Base-by-base conservation (phyloP, 768 basidiomycete genomes). In the Myochromella boudieri region DNA sequence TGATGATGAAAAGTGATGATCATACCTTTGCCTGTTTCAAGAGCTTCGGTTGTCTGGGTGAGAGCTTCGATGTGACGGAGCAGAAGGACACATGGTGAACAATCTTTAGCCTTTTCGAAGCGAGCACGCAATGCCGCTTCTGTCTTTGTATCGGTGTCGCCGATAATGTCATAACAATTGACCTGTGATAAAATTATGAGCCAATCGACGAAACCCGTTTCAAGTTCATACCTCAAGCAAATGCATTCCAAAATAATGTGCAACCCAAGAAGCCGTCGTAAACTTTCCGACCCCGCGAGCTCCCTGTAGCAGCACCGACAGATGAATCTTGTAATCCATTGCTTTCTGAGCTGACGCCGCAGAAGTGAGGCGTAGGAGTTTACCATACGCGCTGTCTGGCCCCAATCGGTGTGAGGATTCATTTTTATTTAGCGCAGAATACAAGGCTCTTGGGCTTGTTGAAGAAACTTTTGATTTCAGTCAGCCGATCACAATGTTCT, bases 41-140 rank as follows among this genome's bases (percentile, higher is more conserved):
- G 58, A 1, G 71, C 66, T 57, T 91, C 88, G 0, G 78, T 82
- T 5, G 79, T 83, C 57, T 86, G 77, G 4, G 77, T 75, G 14
- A 98, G 67, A 5, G 91, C 95, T 52, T 97, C 91, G 10, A 89
- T 64, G 54, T 93, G 84, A 17, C 86, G 76, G 28, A 99, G 65
- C 1, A 97, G 66, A 15, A 98, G 67, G 31, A 98, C 69, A 59
- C 91, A 97, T 0, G 97, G 97, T 0, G 91, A 81, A 60, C 88
- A 92, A 3, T 75, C 66, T 12, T 75, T 69, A 1, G 91, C 93
- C 63, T 84, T 80, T 42, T 91, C 91, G 52, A 97, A 81, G 11
- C 81, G 78, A 3, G 84, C 82, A 26, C 76, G 76, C 0, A 98
- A 68, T 2, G 74, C 77, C 1, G 78, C 89, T 58, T 91, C 87